Base-by-base conservation (phyloP, 2,329 filamentous ascomycete genomes). In the Neurospora sp. region DNA sequence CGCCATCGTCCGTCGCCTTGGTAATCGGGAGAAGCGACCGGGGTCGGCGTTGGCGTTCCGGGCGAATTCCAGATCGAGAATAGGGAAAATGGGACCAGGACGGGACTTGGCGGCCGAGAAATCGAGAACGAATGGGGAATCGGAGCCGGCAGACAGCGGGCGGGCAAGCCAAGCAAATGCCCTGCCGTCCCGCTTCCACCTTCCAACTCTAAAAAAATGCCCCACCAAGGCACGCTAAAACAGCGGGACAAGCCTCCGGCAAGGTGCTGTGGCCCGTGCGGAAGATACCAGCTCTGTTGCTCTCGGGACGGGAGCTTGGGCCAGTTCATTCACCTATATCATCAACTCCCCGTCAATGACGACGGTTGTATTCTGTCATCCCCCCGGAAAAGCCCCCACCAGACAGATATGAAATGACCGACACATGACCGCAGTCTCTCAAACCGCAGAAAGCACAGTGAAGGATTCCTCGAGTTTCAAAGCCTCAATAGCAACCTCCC, bases 1-100 rank as follows among this genome's bases (percentile, higher is more conserved):
- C 72, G 73, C 74, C 74, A 76, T 76, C 69, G 73, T 71, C 69
- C 67, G 67, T 69, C 66, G 69, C 72, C 72, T 69, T 39, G 39
- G 13, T 33, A 46, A 68, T 68, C 42, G 23, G 9, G 67, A 62
- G 42, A 68, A 58, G 46, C 46, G 46, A 58, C 46, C 46, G 46
- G 46, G 46, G 46, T 58, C 46, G 46, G 46, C 46, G 23, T 58
- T 28, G 46, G 46, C 46, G 46, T 17, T 58, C 46, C 46, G 46
- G 46, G 46, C 46, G 46, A 33, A 17, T 58, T 58, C 13, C 46
- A 58, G 46, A 58, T 58, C 13, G 23, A 58, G 46, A 13, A 58
- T 58, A 23, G 43, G 13, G 43, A 52, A 28, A 52, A 52, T 52
- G n/a, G 39, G 19, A 23, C 13, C 43, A 1, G 2, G 43, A 46